phyloP scores from a whole-genome alignment of 176 grass and related monocot species.

The Olyra latifolia region DNA sequence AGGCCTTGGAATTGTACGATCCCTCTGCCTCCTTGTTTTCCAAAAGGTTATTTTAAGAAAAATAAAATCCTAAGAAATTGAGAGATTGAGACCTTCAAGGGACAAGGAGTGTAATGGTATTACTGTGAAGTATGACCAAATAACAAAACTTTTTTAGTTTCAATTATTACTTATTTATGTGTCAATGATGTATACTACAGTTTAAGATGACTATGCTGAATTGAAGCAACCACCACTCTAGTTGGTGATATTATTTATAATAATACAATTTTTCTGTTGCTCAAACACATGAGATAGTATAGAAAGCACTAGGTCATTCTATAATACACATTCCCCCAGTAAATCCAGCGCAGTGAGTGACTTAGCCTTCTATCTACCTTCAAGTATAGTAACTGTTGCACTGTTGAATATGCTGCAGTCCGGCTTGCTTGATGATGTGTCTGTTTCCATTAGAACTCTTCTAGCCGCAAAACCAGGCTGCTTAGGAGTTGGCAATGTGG shows the following conservation, averaged over 20 bases:
- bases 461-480: slow-evolving; percentile 62
- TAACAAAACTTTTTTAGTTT: slow-evolving; percentile 3
- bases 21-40: not conserved
- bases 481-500: slow-evolving; percentile 52
- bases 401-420: slow-evolving; percentile 37
- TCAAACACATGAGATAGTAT: slow-evolving; percentile 1
- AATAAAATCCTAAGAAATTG: not conserved
- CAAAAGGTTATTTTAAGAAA: not conserved
- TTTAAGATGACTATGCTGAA: not conserved
- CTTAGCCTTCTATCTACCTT: slow-evolving; percentile 45
- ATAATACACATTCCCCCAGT: slow-evolving; percentile 3
- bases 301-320: slow-evolving; percentile 9
- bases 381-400: slow-evolving; percentile 49
- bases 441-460: slow-evolving; percentile 42
- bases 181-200: not conserved
- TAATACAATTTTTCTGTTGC: slow-evolving; percentile 14
- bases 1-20: not conserved
- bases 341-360: not conserved
- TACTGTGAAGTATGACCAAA: not conserved
- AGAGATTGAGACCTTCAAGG: not conserved
- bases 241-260: slow-evolving; percentile 26
- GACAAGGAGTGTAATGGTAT: not conserved
- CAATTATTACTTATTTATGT: not conserved
- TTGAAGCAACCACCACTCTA: slow-evolving; percentile 18
- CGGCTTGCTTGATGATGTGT: slow-evolving; percentile 54